Conservation (phyloP, 305 asterid species). For the Plantago coronopus region DNA sequence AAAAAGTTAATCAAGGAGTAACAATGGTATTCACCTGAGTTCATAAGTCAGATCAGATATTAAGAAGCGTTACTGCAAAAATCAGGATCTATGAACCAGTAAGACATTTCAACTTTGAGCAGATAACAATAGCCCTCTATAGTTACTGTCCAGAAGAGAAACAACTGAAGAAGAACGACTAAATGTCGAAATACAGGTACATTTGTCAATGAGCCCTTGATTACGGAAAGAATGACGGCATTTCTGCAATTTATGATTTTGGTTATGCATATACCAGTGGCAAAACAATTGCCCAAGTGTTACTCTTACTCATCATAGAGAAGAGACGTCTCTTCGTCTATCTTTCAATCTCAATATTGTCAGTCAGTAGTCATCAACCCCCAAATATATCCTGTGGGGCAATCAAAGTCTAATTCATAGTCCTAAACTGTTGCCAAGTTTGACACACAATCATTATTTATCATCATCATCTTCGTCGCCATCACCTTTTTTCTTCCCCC, state of each 20-base stretch:
- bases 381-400: conserved; percentile 2
- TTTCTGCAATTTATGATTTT: background rate
- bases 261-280: conserved; percentile 7
- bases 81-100: no score
- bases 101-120: no score
- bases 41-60: no score
- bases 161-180: no score
- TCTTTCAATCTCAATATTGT: conserved; percentile 22
- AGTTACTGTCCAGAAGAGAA: no score
- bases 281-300: conserved; percentile 24
- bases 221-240: background rate
- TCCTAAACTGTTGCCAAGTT: conserved; percentile 32
- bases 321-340: conserved; percentile 3
- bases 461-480: conserved; percentile 25
- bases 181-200: no score
- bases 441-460: conserved; percentile 21
- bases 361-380: conserved; percentile 4
- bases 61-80: no score
- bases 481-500: background rate
- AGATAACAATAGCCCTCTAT: no score
- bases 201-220: no score
- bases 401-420: conserved; percentile 21
- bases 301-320: conserved; percentile 31
- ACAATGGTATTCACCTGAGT: no score
- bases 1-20: no score